Evolutionary conservation across 352 stramenopile genomes (phyloP), one percentile per base, ranked within the genome.

Genomic region (Phytophthora crassamura): DNA sequence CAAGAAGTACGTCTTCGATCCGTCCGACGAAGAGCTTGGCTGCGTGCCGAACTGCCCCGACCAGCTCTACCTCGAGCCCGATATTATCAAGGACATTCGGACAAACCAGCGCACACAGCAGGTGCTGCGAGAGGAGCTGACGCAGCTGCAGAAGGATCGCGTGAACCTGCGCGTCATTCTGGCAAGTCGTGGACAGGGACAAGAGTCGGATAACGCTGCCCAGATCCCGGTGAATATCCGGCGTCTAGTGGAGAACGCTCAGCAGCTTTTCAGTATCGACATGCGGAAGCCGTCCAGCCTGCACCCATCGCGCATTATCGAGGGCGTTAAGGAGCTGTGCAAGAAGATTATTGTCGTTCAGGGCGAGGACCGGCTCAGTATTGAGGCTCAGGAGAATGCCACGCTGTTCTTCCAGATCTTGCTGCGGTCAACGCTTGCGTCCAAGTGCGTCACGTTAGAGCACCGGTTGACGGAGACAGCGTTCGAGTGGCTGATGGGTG

Each of bases 381-480:
- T 95, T 42, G 97, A 99, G 84, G 98, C 97, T 1, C 97, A 99
- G 75, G 85, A 93, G 60, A 99, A 99, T 68, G 97, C 97, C 25
- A 99, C 97, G 4, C 80, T 98, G 18, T 91, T 99, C 66, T 99
- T 99, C 84, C 86, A 98, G 64, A 99, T 99, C 70, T 74, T 99
- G 47, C 79, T 99, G 41, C 90, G 98, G 9, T 98, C 92, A 56
- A 95, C 96, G 35, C 78, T 99, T 42, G 91, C 97, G 14, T 97
- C 83, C n/a, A 99, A 99, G 75, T 90, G 91, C 50, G 90, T 99
- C 5, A 84, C 99, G 25, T 86, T 98, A 56, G 94, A 99, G 60
- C 97, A 98, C 60, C 90, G 97, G 14, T 71, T 99, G 46, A 99
- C 89, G 2, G 86, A 98, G 62, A 96, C 95, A 5, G 97, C 98